These are phyloP conservation scores for Echinochloa phyllopogon DNA, from an alignment of 176 grass and related monocot species.

Conservation along the genomic window DNA sequence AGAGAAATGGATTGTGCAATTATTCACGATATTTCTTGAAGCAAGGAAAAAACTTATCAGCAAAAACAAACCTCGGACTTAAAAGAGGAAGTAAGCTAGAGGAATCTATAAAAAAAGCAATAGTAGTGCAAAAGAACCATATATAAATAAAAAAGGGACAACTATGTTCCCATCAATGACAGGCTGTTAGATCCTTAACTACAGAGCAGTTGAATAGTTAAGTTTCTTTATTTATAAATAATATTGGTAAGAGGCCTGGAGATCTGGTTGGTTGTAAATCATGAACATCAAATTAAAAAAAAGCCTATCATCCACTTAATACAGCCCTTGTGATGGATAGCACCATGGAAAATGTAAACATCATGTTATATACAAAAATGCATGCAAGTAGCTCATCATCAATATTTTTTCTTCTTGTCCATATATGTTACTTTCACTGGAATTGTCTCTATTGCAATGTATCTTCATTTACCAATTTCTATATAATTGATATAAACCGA, in stretches of 20 bases:
- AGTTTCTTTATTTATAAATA: neutral
- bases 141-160: neutral
- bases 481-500: neutral
- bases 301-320: neutral
- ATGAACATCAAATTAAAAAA: neutral
- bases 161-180: neutral
- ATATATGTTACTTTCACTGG: neutral
- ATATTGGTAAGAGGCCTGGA: neutral
- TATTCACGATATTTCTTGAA: neutral
- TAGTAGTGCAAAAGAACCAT: neutral
- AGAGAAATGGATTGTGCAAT: neutral
- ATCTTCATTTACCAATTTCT: neutral
- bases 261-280: neutral
- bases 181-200: neutral
- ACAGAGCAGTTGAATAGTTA: conserved; percentile 1
- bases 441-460: neutral
- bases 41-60: neutral
- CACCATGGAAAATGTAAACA: neutral
- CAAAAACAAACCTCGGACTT: neutral
- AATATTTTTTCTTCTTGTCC: neutral
- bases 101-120: neutral
- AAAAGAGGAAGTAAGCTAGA: neutral
- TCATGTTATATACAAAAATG: neutral
- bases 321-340: neutral
- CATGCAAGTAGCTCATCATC: neutral